phyloP scores from a whole-genome alignment of 2,329 filamentous ascomycete genomes.

The Pseudocercospora fuligena region DNA sequence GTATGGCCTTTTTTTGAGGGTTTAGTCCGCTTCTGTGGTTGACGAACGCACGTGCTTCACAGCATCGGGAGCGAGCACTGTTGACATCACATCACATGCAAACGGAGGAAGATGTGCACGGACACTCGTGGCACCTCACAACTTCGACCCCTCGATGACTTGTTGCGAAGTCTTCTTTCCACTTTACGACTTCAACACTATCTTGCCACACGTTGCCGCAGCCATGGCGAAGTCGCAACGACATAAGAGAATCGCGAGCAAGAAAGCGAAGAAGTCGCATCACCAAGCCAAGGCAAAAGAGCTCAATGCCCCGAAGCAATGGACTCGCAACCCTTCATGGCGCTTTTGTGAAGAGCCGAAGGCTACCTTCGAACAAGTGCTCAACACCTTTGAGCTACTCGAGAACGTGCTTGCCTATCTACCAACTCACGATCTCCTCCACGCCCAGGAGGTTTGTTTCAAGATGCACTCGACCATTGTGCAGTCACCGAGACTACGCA shows the following conservation, averaged over 20 bases:
- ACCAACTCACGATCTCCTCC: not conserved
- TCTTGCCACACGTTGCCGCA: not conserved
- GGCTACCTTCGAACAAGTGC: not conserved
- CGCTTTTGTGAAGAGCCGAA: not conserved
- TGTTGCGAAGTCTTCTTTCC: not conserved
- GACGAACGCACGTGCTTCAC: not conserved
- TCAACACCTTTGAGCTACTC: not conserved
- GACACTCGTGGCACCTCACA: not conserved
- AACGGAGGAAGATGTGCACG: not conserved
- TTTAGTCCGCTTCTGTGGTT: too few species aligned
- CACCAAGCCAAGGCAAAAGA: not conserved
- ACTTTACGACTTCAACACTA: not conserved
- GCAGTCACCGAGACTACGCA: not conserved
- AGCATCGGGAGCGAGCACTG: not conserved
- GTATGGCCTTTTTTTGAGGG: too few species aligned
- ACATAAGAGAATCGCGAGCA: not conserved
- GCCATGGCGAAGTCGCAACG: not conserved
- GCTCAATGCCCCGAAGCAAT: not conserved
- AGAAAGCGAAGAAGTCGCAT: not conserved
- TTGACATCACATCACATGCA: not conserved
- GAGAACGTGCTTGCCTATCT: not conserved
- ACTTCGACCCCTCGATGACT: not conserved
- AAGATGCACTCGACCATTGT: not conserved
- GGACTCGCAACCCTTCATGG: not conserved
- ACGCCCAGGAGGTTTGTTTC: not conserved